Conservation (phyloP, 768 basidiomycete genomes). For the Rhodotorula taiwanensis region DNA sequence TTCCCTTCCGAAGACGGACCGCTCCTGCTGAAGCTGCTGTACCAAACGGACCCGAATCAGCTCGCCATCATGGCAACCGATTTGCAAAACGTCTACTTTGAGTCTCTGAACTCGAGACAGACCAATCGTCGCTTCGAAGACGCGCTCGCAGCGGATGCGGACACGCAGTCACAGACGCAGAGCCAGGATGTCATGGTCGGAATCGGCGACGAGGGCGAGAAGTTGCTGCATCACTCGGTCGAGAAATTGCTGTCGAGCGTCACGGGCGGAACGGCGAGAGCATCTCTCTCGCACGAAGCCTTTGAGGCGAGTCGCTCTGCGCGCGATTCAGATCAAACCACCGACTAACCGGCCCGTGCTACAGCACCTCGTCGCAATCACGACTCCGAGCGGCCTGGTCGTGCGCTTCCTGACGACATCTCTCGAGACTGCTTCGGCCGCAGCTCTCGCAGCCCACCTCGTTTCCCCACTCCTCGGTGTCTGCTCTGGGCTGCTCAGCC, state of each 20-base stretch:
- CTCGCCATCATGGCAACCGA: slow-evolving; percentile 16
- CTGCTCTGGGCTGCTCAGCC: neutral
- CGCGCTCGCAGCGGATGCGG: neutral
- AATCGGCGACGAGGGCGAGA: slow-evolving; percentile 9
- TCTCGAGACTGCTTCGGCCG: slow-evolving; percentile 1
- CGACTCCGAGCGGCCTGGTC: neutral
- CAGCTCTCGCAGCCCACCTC: slow-evolving; percentile 16
- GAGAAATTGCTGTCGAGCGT: slow-evolving; percentile 3
- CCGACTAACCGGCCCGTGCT: too few relatives aligned
- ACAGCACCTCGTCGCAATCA: slow-evolving; percentile 10
- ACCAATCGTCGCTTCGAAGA: slow-evolving; percentile 10
- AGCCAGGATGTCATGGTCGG: slow-evolving; percentile 13
- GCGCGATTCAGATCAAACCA: neutral
- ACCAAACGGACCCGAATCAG: neutral
- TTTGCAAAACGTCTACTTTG: slow-evolving; percentile 10
- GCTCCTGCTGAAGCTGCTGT: slow-evolving; percentile 20
- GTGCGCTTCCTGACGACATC: slow-evolving; percentile 2
- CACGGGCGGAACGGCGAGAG: neutral
- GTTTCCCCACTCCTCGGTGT: slow-evolving; percentile 16
- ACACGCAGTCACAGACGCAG: neutral
- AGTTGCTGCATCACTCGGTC: neutral
- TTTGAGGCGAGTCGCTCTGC: slow-evolving; percentile 8
- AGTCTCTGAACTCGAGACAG: slow-evolving; percentile 9
- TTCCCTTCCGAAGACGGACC: neutral
- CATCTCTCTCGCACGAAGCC: neutral